Base-by-base conservation (phyloP, 2,329 filamentous ascomycete species). In the Neocatenulostroma microsporum region DNA sequence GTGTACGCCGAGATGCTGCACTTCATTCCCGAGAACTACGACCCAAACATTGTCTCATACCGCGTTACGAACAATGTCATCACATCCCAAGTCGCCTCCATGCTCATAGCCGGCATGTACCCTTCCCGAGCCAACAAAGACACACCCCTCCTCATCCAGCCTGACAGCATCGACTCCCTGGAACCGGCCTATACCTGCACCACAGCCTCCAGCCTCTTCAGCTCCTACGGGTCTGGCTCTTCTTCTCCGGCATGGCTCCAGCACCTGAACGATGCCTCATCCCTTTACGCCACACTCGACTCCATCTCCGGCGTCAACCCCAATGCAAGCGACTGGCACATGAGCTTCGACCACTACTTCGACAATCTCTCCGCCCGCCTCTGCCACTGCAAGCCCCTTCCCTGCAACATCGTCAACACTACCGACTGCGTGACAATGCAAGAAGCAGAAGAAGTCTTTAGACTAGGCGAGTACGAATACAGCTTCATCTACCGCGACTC, bases 31-130 rank as follows among this genome's bases (percentile, higher is more conserved):
- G 42, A 56, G 5, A 61, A 63, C 3, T 59, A 68, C 24, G 40
- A 62, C 20, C 47, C 60, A 10, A 55, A 69, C 19, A 66, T 64
- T 12, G 68, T 84, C 21, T 61, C 60, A 32, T 89, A 80, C 59
- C 73, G 84, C 36, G 83, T 89, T 9, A 88, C 84, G 0, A 84
- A 84, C 56, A 91, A 91, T 60, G 69, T 78, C 34, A 89, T 93
- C 53, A 91, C 85, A 2, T 82, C 76, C 50, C 82, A 91, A 60
- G 84, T 89, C 12, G 82, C 81, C 9, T 74, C 80, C 38, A 84
- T 85, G 74, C 58, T 89, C 5, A 70, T 86, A 37, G 66, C 72
- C 38, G 84, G 80, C 39, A 85, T 86, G 78, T 82, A 75, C 61
- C 62, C 62, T 0, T 58, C 44, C 11, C 49, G 47, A 8, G 45